phyloP scores from a whole-genome alignment of 1,284 basidiomycete species.

The Afroboletus lepidellus region DNA sequence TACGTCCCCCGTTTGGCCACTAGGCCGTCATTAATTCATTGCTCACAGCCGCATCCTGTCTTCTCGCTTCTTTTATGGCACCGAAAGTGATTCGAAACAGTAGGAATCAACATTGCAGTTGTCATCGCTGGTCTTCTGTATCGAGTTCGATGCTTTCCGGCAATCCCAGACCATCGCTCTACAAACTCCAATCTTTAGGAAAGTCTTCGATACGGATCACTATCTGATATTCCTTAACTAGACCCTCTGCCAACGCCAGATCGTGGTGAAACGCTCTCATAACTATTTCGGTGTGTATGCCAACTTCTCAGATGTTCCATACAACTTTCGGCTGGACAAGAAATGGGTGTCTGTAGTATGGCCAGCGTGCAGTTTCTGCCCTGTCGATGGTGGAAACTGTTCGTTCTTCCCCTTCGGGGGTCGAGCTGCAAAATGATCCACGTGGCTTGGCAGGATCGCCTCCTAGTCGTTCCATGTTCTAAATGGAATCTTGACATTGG shows the following conservation, averaged over 20 bases:
- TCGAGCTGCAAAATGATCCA: slow-evolving; percentile 37
- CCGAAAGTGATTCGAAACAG: slow-evolving; percentile 59
- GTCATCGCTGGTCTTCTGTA: slow-evolving; percentile 45
- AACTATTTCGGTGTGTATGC: slow-evolving; percentile 48
- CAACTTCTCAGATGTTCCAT: not conserved
- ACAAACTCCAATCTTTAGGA: slow-evolving; percentile 41
- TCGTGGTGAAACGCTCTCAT: slow-evolving; percentile 64
- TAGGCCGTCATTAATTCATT: too few relatives aligned
- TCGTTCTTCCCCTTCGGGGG: slow-evolving; percentile 41
- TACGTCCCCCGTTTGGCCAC: too few relatives aligned
- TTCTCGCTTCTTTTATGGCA: slow-evolving; percentile 44
- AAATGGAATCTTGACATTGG: too few relatives aligned
- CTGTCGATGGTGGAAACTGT: slow-evolving; percentile 44
- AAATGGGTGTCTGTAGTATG: slow-evolving; percentile 51
- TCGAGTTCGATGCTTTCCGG: slow-evolving; percentile 44
- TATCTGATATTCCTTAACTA: slow-evolving; percentile 17
- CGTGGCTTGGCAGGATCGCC: slow-evolving; percentile 32
- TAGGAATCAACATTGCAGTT: slow-evolving; percentile 55
- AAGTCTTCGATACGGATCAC: not conserved
- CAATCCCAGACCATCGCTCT: slow-evolving; percentile 42
- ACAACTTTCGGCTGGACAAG: slow-evolving; percentile 44
- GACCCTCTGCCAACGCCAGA: slow-evolving; percentile 55
- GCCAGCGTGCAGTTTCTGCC: slow-evolving; percentile 50
- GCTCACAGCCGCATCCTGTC: slow-evolving; percentile 44
- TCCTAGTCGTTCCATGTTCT: too few relatives aligned